phyloP scores from a whole-genome alignment of 2,329 filamentous ascomycete species.

The Diplodia seriata region DNA sequence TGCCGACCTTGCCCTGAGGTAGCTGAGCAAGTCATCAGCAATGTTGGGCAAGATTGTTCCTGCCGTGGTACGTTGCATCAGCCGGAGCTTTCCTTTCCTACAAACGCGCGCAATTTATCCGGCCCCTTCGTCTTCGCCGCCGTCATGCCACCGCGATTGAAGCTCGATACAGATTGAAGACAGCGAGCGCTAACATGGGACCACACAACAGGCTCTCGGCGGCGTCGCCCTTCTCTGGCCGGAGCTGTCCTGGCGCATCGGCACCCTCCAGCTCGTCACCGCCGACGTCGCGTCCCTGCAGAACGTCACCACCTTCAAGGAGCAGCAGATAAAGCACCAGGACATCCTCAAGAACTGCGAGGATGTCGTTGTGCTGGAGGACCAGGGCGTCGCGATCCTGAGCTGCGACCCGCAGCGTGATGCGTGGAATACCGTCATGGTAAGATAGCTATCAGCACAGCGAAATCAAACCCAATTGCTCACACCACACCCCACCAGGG shows the following conservation, averaged over 20 bases:
- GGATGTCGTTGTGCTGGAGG: slow-evolving; percentile 50
- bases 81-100: not conserved
- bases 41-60: slow-evolving; percentile 30
- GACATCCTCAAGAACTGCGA: slow-evolving; percentile 53
- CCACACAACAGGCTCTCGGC: slow-evolving; percentile 15
- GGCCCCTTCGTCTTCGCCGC: not conserved
- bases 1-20: not conserved
- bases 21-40: not conserved
- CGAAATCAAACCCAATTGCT: not conserved
- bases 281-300: slow-evolving; percentile 34
- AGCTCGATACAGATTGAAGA: no score
- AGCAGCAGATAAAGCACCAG: slow-evolving; percentile 44
- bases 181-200: not conserved
- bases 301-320: slow-evolving; percentile 39
- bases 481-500: slow-evolving; percentile 36
- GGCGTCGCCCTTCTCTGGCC: slow-evolving; percentile 28
- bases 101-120: not conserved
- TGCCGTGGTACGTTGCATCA: slow-evolving; percentile 26
- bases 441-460: slow-evolving; percentile 35
- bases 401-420: slow-evolving; percentile 54
- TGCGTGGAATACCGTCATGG: slow-evolving; percentile 56
- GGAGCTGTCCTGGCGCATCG: slow-evolving; percentile 11
- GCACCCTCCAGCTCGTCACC: slow-evolving; percentile 21
- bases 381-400: slow-evolving; percentile 48
- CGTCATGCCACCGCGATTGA: not conserved